phyloP scores from a whole-genome alignment of 2,329 filamentous ascomycete species.

The Paraconiothyrium brasiliense region DNA sequence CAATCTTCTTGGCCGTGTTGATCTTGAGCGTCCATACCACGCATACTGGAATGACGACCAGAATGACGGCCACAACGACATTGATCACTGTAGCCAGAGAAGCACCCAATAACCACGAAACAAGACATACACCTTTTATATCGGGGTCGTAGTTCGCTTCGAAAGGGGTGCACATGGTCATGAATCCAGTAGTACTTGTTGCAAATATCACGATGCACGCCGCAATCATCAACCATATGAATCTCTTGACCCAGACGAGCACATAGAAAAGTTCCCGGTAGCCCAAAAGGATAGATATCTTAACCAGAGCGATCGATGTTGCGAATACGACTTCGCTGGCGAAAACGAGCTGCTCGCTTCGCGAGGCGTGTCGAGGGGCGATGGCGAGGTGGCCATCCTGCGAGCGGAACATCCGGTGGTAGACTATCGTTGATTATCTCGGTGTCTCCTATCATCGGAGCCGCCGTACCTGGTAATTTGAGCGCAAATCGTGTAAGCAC shows the following conservation, averaged over 20 bases:
- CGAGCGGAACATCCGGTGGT: not conserved
- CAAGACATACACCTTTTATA: not conserved
- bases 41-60: constrained; percentile 5
- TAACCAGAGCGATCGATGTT: not conserved
- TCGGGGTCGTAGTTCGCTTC: not conserved
- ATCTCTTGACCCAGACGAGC: not conserved
- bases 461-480: not conserved
- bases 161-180: not conserved
- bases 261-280: constrained; percentile 1
- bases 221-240: not conserved
- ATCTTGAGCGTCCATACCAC: constrained; percentile 7
- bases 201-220: not conserved
- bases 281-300: not conserved
- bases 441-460: not conserved
- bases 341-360: not conserved
- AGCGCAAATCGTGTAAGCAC: not conserved
- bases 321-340: not conserved
- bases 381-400: not conserved
- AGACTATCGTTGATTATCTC: not conserved
- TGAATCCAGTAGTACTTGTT: not conserved
- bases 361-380: not conserved
- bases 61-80: not conserved
- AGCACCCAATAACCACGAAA: not conserved
- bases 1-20: not conserved
- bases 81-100: not conserved